These are phyloP conservation scores for Nakazawaea wyomingensis DNA, from an alignment of 805 yeast species.

Conservation along the genomic window DNA sequence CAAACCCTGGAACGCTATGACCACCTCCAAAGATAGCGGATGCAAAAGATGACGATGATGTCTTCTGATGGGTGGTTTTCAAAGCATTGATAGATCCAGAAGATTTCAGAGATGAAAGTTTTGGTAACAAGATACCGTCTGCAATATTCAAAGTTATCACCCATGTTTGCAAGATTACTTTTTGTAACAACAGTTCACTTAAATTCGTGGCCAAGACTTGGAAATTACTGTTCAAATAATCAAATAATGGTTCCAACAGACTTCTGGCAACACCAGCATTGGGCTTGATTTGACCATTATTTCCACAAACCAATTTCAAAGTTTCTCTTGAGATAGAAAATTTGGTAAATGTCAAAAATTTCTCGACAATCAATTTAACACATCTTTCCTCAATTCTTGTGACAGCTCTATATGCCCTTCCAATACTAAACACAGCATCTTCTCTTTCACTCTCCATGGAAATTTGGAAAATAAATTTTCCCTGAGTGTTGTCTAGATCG, in stretches of 20 bases:
- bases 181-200: constrained; percentile 47
- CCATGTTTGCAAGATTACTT: constrained; percentile 81
- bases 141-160: constrained; percentile 60
- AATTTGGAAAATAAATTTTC: constrained; percentile 59
- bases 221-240: constrained; percentile 66
- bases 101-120: constrained; percentile 42
- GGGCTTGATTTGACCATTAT: constrained; percentile 37
- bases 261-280: constrained; percentile 48
- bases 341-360: constrained; percentile 61
- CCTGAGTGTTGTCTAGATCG: constrained; percentile 62
- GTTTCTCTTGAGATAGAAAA: constrained; percentile 28
- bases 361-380: constrained; percentile 64
- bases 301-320: constrained; percentile 51
- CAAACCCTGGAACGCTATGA: constrained; percentile 41
- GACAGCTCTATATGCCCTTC: constrained; percentile 65
- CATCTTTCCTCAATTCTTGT: constrained; percentile 61
- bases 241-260: constrained; percentile 68
- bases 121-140: constrained; percentile 71
- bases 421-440: constrained; percentile 79
- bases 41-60: constrained; percentile 22
- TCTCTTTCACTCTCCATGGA: constrained; percentile 75
- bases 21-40: constrained; percentile 38
- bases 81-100: constrained; percentile 15
- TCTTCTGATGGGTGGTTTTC: constrained; percentile 8
- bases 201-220: constrained; percentile 56